Conservation (phyloP, 2,329 filamentous ascomycete genomes). For the Pestalotiopsis sp. region DNA sequence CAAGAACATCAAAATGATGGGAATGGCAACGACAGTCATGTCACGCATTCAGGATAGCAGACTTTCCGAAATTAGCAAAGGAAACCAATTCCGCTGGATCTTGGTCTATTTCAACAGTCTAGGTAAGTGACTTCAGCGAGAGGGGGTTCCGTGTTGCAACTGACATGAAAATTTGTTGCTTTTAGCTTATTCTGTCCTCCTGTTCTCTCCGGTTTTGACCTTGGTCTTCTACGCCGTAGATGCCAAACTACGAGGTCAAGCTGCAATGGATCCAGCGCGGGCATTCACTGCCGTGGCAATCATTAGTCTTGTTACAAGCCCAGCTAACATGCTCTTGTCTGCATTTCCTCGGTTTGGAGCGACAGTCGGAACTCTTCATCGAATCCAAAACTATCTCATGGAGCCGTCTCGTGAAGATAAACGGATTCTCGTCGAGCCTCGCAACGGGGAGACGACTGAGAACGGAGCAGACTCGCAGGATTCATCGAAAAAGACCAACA, state of each 20-base stretch:
- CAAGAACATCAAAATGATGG: slow-evolving; percentile 14
- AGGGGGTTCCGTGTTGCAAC: neutral
- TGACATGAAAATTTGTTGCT: neutral
- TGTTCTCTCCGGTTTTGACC: slow-evolving; percentile 4
- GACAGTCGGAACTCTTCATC: neutral
- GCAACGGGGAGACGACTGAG: neutral
- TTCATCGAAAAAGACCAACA: slow-evolving; percentile 15
- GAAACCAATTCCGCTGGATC: neutral
- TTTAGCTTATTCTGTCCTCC: neutral
- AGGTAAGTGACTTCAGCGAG: neutral
- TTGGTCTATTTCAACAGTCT: slow-evolving; percentile 3
- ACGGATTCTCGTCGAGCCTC: neutral
- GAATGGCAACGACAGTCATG: slow-evolving; percentile 8
- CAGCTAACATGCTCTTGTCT: neutral
- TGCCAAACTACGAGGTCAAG: slow-evolving; percentile 11
- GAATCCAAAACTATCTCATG: slow-evolving; percentile 8
- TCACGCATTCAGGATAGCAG: slow-evolving; percentile 1
- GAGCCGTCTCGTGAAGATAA: slow-evolving; percentile 9
- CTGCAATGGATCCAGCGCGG: slow-evolving; percentile 14
- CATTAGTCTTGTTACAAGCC: slow-evolving; percentile 1
- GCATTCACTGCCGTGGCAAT: slow-evolving; percentile 11
- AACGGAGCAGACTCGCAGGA: neutral
- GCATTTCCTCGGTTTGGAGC: neutral
- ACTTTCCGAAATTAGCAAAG: neutral
- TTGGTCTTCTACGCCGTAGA: slow-evolving; percentile 1